Percentiles rank a stretch among this genome's conserved stretches.
Conservation (phyloP, 371 early-diverging fungal genomes). For the Circinella minor region DNA sequence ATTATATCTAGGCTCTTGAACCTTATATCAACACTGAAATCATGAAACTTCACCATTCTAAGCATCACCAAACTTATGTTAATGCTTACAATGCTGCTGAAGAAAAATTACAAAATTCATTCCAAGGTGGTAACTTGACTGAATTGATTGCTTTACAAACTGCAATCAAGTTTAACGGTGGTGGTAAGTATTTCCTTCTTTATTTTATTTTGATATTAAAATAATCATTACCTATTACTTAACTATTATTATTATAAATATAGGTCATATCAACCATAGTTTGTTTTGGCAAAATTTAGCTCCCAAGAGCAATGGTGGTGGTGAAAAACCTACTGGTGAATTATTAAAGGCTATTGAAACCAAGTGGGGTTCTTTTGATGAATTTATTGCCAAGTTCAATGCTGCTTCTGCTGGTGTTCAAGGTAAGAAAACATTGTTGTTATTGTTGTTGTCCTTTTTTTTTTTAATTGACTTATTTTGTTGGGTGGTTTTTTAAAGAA, state of each 20-base stretch:
- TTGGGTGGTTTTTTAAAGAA: no score
- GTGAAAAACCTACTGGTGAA: conserved; percentile 67
- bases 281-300: conserved; percentile 96
- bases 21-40: conserved; percentile 94
- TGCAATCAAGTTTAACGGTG: conserved; percentile 93
- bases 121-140: conserved; percentile 71
- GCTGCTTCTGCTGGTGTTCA: conserved; percentile 86
- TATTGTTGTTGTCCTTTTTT: not conserved
- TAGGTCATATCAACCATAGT: conserved; percentile 97
- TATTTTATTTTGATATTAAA: not conserved
- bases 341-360: conserved; percentile 77
- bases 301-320: conserved; percentile 81
- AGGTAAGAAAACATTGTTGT: conserved; percentile 42
- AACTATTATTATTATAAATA: not conserved
- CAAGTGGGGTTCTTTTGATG: conserved; percentile 90
- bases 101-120: conserved; percentile 76
- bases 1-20: conserved; percentile 76
- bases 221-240: not conserved
- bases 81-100: conserved; percentile 61
- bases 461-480: no score
- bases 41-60: conserved; percentile 95
- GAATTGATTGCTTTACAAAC: conserved; percentile 79
- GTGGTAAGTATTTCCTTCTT: conserved; percentile 61
- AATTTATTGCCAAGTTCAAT: conserved; percentile 83
- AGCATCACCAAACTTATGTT: conserved; percentile 92